Evolutionary conservation across 768 basidiomycete genomes (phyloP), one percentile per base, ranked within the genome.

Genomic region (Dioszegia aurantiaca): DNA sequence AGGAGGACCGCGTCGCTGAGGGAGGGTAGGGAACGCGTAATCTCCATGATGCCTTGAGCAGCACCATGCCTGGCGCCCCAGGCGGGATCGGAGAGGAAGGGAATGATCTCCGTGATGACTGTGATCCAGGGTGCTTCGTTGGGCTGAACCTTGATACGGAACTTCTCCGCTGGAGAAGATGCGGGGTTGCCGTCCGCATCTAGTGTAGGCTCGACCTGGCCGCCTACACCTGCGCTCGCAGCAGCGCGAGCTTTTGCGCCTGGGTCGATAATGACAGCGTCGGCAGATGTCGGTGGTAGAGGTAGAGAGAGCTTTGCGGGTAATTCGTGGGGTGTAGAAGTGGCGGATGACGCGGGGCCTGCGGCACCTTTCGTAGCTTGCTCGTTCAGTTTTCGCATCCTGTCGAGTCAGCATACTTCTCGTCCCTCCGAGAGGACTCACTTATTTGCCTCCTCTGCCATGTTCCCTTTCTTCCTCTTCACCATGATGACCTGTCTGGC

Each of bases 41-140:
- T 77, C 70, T 97, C 95, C 44, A 91, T 83, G 28, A 98, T 75
- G 0, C 89, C 92, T 82, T 95, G 84, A 0, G 91, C 88, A 16
- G 92, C 87, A 33, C 95, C 95, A 68, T 99, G 95, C 49, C 95
- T 83, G 14, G 87, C 84, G 76, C 98, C 92, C 95, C 95, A 98
- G 2, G 85, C 82, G 3, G 86, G 82, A 67, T 68, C 90, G 67
- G 90, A 87, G 8, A 97, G 77, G 67, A 89, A 87, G 4, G 90
- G 86, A 69, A 87, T 86, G 8, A 97, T 80, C 6, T 91, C 80
- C 60, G 85, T 84, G 12, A 86, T 83, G 11, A 90, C 82, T 17
- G 87, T 88, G 64, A 12, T 56, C 74, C 69, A 79, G 14, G 69
- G 77, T 56, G 63, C 76, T 45, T 64, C 27, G 27, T 62, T 47